Evolutionary conservation across 768 basidiomycete genomes (phyloP).

Genomic region (Gloeopeniophorella convolvens): DNA sequence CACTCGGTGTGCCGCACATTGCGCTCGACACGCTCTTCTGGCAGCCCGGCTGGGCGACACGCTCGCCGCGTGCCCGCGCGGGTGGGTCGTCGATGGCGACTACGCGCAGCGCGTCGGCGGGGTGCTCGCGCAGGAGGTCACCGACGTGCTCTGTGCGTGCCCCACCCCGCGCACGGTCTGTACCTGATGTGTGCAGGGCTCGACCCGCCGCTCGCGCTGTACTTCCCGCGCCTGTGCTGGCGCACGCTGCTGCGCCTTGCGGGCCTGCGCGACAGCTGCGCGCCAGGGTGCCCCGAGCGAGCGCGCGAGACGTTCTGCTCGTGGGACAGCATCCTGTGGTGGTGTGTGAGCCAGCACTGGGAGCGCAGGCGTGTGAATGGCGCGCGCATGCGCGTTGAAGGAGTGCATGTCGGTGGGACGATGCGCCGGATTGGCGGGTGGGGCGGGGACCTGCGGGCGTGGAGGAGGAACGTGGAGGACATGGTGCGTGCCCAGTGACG

Average conservation of each 20-base stretch:
- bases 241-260: slow-evolving; percentile 43
- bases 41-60: slow-evolving; percentile 41
- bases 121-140: slow-evolving; percentile 34
- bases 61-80: slow-evolving; percentile 29
- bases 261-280: slow-evolving; percentile 24
- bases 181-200: slow-evolving; percentile 42
- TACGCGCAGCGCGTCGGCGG: slow-evolving; percentile 29
- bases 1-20: slow-evolving; percentile 41
- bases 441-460: background rate
- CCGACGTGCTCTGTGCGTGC: slow-evolving; percentile 49
- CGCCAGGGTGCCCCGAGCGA: slow-evolving; percentile 27
- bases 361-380: slow-evolving; percentile 6
- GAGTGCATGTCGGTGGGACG: slow-evolving; percentile 23
- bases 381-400: slow-evolving; percentile 16
- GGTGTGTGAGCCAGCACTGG: slow-evolving; percentile 16
- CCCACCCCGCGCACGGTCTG: background rate
- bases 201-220: slow-evolving; percentile 54
- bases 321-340: slow-evolving; percentile 30
- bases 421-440: slow-evolving; percentile 1
- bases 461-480: background rate
- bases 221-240: slow-evolving; percentile 51
- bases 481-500: too few relatives aligned
- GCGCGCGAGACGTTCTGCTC: slow-evolving; percentile 24
- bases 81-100: slow-evolving; percentile 53
- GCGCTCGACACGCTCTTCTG: slow-evolving; percentile 43